Conservation (phyloP, 2,329 filamentous ascomycete species). For the Herpotrichia juniperi region DNA sequence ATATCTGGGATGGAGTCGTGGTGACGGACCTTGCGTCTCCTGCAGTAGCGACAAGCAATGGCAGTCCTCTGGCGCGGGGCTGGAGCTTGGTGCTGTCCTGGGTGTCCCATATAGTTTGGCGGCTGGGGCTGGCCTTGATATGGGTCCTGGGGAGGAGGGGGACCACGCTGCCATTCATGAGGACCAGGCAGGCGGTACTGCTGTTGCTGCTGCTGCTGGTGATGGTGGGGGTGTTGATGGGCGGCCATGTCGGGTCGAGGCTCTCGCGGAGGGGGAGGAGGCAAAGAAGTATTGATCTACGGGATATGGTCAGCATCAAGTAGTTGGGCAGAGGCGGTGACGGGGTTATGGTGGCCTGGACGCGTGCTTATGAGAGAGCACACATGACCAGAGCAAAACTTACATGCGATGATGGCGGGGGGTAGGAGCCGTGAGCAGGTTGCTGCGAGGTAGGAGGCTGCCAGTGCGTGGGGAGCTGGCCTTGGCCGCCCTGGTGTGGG, state of each 20-base stretch:
- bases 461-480: conserved; percentile 47
- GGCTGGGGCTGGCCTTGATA: conserved; percentile 50
- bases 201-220: conserved; percentile 46
- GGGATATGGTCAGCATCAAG: conserved; percentile 20
- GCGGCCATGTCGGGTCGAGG: conserved; percentile 53
- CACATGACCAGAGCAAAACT: conserved; percentile 24
- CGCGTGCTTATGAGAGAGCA: conserved; percentile 8
- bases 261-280: conserved; percentile 40
- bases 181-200: conserved; percentile 54
- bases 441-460: conserved; percentile 43
- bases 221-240: conserved; percentile 48
- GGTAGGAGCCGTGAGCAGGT: conserved; percentile 44
- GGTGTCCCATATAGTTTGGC: conserved; percentile 43
- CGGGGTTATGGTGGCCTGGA: conserved; percentile 14
- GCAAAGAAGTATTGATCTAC: conserved; percentile 40
- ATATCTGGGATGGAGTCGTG: conserved; percentile 2
- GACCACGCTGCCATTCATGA: conserved; percentile 51
- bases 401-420: conserved; percentile 43
- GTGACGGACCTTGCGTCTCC: conserved; percentile 61
- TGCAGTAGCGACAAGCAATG: conserved; percentile 66
- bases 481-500: conserved; percentile 43
- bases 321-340: conserved; percentile 7
- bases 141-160: conserved; percentile 48
- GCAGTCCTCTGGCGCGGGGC: conserved; percentile 66
- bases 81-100: conserved; percentile 46